Evolutionary conservation across 2,329 filamentous ascomycete species (phyloP), one percentile per base, ranked within the genome.

Genomic region (Ophiostoma pallidulum): DNA sequence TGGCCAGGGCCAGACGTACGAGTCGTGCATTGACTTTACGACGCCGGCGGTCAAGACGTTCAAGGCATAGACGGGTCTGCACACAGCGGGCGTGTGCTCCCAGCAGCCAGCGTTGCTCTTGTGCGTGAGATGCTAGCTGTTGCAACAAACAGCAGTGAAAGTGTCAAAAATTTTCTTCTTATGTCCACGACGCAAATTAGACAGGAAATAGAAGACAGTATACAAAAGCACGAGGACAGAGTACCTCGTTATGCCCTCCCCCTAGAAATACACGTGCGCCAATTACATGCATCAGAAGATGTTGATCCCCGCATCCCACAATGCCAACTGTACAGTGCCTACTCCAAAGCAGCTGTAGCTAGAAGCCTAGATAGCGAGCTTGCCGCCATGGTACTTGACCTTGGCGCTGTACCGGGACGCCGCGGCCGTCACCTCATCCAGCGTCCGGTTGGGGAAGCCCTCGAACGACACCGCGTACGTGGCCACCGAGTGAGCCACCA

Each of bases 401-500:
- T 59, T 59, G 50, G 61, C 49, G n/a, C 61, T 57, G 43, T 70
- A 67, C 1, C 53, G 46, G 2, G 37, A 20, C 9, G 38, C 24
- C n/a, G 54, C 53, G 8, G 54, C 52, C 22, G 53, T 50, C 1
- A 60, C 52, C 9, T 53, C 51, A 32, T 53, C 53, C 1, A 62
- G 63, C 22, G 52, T 54, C 14, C 79, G 68, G 62, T 78, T 61
- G 0, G 82, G 82, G 64, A 86, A 83, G 9, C 73, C 77, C 4
- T 82, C 68, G 53, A 86, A 80, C 0, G 79, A 83, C 4, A 66
- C 60, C 10, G 82, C 82, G 57, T 78, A 87, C 0, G 78, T 82
- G 1, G 82, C 84, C n/a, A 86, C 77, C 1, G 80, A 80, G 63
- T 85, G 80, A 3, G 84, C 83, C 54, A 89, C 82, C 31, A 81